Evolutionary conservation across 352 stramenopile species (phyloP).

Genomic region (Globisporangium cystogenes): DNA sequence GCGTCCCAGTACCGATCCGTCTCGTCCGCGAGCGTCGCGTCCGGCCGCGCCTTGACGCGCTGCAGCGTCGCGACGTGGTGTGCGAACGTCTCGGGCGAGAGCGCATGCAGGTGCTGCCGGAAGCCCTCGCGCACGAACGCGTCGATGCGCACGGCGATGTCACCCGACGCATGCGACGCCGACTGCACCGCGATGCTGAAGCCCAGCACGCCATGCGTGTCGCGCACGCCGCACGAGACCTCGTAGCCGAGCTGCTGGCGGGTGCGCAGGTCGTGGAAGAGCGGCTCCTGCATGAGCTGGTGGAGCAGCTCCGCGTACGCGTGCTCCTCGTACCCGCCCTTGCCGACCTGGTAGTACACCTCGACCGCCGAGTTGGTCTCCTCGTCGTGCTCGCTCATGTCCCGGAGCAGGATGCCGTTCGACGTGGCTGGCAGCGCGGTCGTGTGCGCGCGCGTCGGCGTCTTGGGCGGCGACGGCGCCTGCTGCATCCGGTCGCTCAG

Average conservation of each 20-base stretch:
- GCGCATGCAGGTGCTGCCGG: conserved; percentile 19
- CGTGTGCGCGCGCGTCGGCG: conserved; percentile 31
- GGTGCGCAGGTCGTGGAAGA: conserved; percentile 81
- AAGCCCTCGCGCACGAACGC: conserved; percentile 54
- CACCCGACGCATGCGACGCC: conserved; percentile 43
- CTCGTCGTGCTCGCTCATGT: conserved; percentile 50
- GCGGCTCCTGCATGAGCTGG: conserved; percentile 72
- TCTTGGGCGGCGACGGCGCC: conserved; percentile 9
- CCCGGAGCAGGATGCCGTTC: conserved; percentile 55
- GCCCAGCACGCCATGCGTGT: conserved; percentile 71
- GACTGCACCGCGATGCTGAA: conserved; percentile 71
- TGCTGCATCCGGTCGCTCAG: conserved; percentile 12
- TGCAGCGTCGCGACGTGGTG: conserved; percentile 42
- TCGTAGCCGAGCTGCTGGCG: conserved; percentile 82
- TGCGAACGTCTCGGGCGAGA: conserved; percentile 24
- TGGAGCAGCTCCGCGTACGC: conserved; percentile 71
- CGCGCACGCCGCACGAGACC: conserved; percentile 65
- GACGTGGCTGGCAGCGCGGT: conserved; percentile 41
- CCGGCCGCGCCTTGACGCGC: conserved; percentile 34
- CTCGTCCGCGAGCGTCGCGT: conserved; percentile 46
- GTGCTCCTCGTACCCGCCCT: conserved; percentile 32
- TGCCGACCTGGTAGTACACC: conserved; percentile 81
- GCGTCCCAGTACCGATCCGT: conserved; percentile 73
- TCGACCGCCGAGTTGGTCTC: conserved; percentile 81
- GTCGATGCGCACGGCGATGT: conserved; percentile 61